Conservation (phyloP, 2,329 filamentous ascomycete species). For the Colletotrichum sp. region DNA sequence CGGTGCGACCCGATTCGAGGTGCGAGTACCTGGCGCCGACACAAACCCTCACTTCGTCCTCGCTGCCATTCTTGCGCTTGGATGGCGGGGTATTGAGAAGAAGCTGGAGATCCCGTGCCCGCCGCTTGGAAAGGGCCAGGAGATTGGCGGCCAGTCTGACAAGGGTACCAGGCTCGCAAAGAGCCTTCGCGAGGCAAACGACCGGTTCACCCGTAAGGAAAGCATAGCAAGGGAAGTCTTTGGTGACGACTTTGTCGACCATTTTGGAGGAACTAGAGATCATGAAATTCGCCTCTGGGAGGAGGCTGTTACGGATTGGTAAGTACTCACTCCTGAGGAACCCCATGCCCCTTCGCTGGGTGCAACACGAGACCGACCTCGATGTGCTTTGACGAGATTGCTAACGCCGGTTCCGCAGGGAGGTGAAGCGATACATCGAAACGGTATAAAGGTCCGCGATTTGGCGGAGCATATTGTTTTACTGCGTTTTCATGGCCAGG, state of each 20-base stretch:
- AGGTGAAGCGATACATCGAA: constrained; percentile 79
- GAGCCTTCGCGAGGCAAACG: constrained; percentile 83
- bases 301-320: constrained; percentile 97
- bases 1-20: constrained; percentile 88
- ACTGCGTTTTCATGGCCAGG: neutral
- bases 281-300: constrained; percentile 93
- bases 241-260: constrained; percentile 94
- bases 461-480: neutral
- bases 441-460: constrained; percentile 56
- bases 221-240: constrained; percentile 95
- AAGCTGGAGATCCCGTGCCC: constrained; percentile 83
- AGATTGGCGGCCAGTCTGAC: constrained; percentile 76
- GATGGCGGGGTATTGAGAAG: constrained; percentile 92
- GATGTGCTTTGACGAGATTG: neutral
- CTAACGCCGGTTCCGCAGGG: constrained; percentile 52
- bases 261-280: constrained; percentile 89
- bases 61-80: constrained; percentile 83
- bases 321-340: constrained; percentile 44
- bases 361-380: neutral
- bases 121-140: constrained; percentile 84
- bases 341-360: neutral
- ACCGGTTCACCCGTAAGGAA: constrained; percentile 74
- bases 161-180: constrained; percentile 81
- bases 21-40: constrained; percentile 93
- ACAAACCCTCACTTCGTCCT: constrained; percentile 89